These are phyloP conservation scores for Hippophae gyantsensis DNA, from an alignment of 306 rosid species.

Conservation along the genomic window DNA sequence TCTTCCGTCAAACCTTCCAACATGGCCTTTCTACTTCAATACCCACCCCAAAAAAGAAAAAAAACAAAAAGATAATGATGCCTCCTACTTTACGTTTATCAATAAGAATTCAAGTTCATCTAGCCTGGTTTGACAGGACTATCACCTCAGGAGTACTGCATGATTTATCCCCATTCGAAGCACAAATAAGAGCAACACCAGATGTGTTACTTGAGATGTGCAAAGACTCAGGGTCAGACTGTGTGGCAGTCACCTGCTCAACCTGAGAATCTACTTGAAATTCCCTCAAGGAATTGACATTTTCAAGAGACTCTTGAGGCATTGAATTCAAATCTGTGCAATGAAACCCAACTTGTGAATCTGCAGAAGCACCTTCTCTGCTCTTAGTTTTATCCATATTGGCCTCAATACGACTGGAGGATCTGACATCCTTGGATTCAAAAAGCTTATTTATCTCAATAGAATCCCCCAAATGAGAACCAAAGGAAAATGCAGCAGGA, in stretches of 20 bases:
- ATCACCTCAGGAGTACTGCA: conserved; percentile 34
- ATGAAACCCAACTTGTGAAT: conserved; percentile 6
- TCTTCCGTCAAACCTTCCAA: too few species aligned
- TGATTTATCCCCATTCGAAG: conserved; percentile 33
- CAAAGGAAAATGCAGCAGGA: conserved; percentile 7
- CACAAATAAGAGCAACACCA: conserved; percentile 33
- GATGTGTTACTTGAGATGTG: conserved; percentile 30
- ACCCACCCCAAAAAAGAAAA: too few species aligned
- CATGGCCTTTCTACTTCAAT: too few species aligned
- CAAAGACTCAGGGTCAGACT: conserved; percentile 16
- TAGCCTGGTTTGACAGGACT: conserved; percentile 44
- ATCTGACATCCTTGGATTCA: conserved; percentile 15
- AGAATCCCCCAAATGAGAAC: conserved; percentile 5
- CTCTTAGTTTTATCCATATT: conserved; percentile 14
- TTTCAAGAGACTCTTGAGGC: conserved; percentile 9
- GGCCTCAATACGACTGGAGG: conserved; percentile 17
- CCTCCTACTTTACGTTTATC: conserved; percentile 18
- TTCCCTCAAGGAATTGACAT: conserved; percentile 19
- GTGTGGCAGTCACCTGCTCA: conserved; percentile 25
- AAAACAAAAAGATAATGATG: neutral
- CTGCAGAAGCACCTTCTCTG: conserved; percentile 12
- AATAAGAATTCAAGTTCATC: conserved; percentile 19
- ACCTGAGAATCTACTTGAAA: conserved; percentile 29
- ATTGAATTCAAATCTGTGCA: conserved; percentile 14
- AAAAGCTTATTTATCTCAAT: conserved; percentile 25